Conservation (phyloP, 345 rosid species). For the Mallotus nudiflorus region DNA sequence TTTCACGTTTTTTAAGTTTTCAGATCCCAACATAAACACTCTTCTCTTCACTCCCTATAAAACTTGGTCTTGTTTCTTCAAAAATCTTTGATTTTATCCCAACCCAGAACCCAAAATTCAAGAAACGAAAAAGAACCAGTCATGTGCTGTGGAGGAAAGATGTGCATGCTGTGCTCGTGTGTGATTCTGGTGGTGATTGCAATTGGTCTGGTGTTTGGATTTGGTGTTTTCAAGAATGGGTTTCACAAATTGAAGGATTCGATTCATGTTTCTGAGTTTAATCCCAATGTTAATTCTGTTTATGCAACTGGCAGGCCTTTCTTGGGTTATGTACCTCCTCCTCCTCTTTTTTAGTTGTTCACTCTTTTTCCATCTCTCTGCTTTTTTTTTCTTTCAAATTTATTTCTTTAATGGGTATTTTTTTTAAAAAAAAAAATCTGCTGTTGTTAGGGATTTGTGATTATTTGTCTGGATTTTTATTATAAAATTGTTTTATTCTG, state of each 20-base stretch:
- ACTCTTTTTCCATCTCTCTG: background rate
- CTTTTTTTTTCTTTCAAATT: background rate
- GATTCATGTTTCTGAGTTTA: slow-evolving; percentile 40
- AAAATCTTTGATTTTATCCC: background rate
- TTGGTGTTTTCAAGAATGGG: slow-evolving; percentile 79
- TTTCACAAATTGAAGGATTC: slow-evolving; percentile 74
- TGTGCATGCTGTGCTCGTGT: slow-evolving; percentile 77
- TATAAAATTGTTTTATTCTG: background rate
- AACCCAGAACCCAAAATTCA: background rate
- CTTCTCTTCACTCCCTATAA: background rate
- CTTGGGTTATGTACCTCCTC: slow-evolving; percentile 43
- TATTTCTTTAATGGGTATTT: background rate
- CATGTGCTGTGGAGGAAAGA: slow-evolving; percentile 74
- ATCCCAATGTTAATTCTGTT: slow-evolving; percentile 13
- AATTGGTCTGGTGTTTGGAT: slow-evolving; percentile 75
- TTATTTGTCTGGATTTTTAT: background rate
- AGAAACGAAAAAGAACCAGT: too few relatives aligned
- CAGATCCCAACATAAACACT: background rate
- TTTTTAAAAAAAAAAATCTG: background rate
- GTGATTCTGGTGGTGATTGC: slow-evolving; percentile 60
- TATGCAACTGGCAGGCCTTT: slow-evolving; percentile 46
- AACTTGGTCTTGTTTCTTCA: background rate
- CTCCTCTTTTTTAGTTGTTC: background rate
- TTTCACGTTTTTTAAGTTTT: background rate
- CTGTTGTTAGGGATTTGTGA: slow-evolving; percentile 1